These are phyloP conservation scores for Stenocarpella maydis DNA, from an alignment of 2,329 filamentous ascomycete species.

Conservation along the genomic window DNA sequence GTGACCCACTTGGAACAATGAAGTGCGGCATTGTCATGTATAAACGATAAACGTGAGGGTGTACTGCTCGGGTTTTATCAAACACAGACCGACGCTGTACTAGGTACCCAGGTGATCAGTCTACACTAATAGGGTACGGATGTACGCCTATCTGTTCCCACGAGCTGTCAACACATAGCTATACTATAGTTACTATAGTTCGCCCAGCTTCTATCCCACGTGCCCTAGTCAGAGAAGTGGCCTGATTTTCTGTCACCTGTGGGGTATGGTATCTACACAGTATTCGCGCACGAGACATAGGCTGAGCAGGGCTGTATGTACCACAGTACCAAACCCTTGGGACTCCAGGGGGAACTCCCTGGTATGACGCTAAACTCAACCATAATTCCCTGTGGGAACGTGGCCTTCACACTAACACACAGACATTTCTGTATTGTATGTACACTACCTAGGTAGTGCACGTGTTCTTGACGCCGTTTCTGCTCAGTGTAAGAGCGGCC, in stretches of 20 bases:
- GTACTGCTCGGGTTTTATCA: no score
- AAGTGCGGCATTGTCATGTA: neutral
- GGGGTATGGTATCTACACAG: neutral
- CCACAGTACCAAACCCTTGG: no score
- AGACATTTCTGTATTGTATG: neutral
- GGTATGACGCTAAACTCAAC: neutral
- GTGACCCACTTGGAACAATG: no score
- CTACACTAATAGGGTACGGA: no score
- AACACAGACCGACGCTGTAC: no score
- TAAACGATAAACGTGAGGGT: neutral
- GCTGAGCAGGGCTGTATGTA: no score
- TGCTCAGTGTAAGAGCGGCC: neutral
- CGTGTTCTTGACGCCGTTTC: neutral
- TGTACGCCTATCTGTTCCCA: neutral
- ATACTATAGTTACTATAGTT: no score
- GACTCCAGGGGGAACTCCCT: neutral
- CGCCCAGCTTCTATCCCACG: constrained; percentile 5
- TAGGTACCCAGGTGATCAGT: no score
- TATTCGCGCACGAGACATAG: neutral
- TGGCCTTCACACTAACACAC: neutral
- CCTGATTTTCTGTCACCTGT: neutral
- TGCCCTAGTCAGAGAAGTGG: constrained; percentile 14
- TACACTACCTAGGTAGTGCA: no score
- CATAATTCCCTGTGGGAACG: neutral
- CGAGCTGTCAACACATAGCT: neutral